These are phyloP conservation scores for Aspergillus sp. DNA, from an alignment of 2,329 filamentous ascomycete genomes.

Conservation along the genomic window DNA sequence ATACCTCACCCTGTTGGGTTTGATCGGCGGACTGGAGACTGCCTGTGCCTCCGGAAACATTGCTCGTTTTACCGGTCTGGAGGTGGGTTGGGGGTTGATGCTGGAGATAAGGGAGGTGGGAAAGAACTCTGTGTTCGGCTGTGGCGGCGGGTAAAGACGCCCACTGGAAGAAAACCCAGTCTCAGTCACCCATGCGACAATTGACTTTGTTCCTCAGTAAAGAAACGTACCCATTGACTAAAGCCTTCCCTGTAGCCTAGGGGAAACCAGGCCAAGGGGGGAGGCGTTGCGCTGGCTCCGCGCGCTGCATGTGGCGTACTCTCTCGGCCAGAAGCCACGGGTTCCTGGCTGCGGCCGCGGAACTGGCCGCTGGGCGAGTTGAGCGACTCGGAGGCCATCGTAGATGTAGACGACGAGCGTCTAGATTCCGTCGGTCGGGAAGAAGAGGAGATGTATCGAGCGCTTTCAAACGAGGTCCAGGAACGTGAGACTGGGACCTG, in stretches of 20 bases:
- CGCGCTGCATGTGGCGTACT: constrained; percentile 35
- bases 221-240: constrained; percentile 75
- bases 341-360: constrained; percentile 24
- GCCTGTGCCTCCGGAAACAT: constrained; percentile 27
- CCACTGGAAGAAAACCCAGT: constrained; percentile 62
- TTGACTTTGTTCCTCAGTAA: constrained; percentile 4
- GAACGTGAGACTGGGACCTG: constrained; percentile 26
- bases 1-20: constrained; percentile 47
- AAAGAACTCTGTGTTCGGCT: constrained; percentile 86
- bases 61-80: constrained; percentile 56
- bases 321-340: constrained; percentile 21
- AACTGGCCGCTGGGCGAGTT: constrained; percentile 34
- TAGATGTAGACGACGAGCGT: constrained; percentile 29
- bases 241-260: constrained; percentile 89
- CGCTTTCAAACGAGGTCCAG: constrained; percentile 25
- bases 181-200: constrained; percentile 21
- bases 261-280: constrained; percentile 65
- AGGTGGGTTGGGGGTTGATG: constrained; percentile 66
- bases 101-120: constrained; percentile 78
- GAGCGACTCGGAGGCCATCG: constrained; percentile 42
- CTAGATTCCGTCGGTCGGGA: constrained; percentile 16
- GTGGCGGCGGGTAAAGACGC: constrained; percentile 74
- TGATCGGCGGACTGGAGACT: constrained; percentile 40
- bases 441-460: constrained; percentile 15
- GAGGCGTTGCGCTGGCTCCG: constrained; percentile 31